Conservation (phyloP, 2,329 filamentous ascomycete genomes). For the Ascochyta fabae region DNA sequence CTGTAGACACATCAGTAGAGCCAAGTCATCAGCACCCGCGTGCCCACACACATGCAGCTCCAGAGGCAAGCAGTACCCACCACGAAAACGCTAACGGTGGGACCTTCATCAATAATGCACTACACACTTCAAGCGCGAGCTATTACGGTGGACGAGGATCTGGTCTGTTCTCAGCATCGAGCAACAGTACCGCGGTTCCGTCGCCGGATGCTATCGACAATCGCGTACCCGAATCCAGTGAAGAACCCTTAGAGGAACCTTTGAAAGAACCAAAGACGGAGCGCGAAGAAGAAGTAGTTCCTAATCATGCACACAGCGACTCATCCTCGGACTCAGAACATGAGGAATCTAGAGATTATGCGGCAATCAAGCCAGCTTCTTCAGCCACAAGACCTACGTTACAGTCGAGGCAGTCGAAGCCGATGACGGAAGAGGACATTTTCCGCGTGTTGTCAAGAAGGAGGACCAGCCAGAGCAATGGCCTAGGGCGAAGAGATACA, state of each 20-base stretch:
- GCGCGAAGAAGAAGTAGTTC: constrained; percentile 23
- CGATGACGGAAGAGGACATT: constrained; percentile 60
- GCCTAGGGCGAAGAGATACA: constrained; percentile 34
- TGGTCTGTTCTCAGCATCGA: constrained; percentile 20
- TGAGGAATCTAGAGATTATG: constrained; percentile 26
- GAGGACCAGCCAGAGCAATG: constrained; percentile 48
- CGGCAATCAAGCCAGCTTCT: constrained; percentile 30
- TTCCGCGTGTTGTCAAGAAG: constrained; percentile 59
- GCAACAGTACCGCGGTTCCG: constrained; percentile 20
- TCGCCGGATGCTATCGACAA: constrained; percentile 5
- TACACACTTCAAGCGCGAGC: constrained; percentile 25
- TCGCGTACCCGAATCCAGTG: background rate
- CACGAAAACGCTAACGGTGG: constrained; percentile 2
- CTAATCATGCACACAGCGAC: constrained; percentile 11
- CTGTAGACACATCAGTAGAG: constrained; percentile 45
- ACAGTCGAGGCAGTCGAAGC: constrained; percentile 30
- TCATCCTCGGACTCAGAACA: constrained; percentile 31
- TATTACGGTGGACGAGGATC: constrained; percentile 19
- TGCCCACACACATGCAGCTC: constrained; percentile 22
- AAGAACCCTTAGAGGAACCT: background rate
- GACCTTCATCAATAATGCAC: constrained; percentile 29
- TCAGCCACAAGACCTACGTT: constrained; percentile 28
- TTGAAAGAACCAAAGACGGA: background rate
- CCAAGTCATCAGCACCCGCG: constrained; percentile 32
- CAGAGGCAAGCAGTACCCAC: constrained; percentile 6